Evolutionary conservation across 352 stramenopile species (phyloP), one percentile per base, ranked within the genome.

Genomic region (Pythium chondricola): DNA sequence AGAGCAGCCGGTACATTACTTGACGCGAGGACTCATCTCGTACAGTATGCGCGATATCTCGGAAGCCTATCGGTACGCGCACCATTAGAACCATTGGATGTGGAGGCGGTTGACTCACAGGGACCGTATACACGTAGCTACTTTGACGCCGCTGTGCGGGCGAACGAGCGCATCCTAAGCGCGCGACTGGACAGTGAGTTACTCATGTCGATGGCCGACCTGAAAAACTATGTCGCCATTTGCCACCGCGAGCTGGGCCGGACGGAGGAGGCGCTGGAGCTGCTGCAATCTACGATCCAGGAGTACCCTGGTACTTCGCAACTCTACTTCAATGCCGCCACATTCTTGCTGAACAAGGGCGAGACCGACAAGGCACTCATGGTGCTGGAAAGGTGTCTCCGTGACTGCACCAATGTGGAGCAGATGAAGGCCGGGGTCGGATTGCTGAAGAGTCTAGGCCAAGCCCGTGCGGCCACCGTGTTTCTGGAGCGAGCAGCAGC

Each of bases 1-100:
- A 36, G 26, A 21, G 2, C 40, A 35, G 20, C 57, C 57, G 1
- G 5, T 38, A 6, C 45, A 61, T 32, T 65, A 43, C 33, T 58
- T 53, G 8, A n/a, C 46, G 18, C 50, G 40, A n/a, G 57, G 43
- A 1, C 5, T 48, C 6, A 61, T 61, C 6, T 37, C 50, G 6
- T 39, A 57, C 22, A 33, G 33, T 0, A 25, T 49, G 2, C 18
- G 48, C 8, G 54, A 62, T 26, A n/a, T 43, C 14, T 11, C 26
- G 0, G 33, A 20, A 3, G 33, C 54, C 18, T 32, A n/a, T n/a
- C n/a, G n/a, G n/a, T n/a, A n/a, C n/a, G n/a, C n/a, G n/a, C n/a
- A n/a, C n/a, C n/a, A n/a, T n/a, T n/a, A n/a, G n/a, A n/a, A n/a
- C n/a, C n/a, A n/a, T n/a, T n/a, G n/a, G n/a, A n/a, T n/a, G n/a